These are phyloP conservation scores for Claviceps maximensis DNA, from an alignment of 2,329 filamentous ascomycete species.

Conservation along the genomic window DNA sequence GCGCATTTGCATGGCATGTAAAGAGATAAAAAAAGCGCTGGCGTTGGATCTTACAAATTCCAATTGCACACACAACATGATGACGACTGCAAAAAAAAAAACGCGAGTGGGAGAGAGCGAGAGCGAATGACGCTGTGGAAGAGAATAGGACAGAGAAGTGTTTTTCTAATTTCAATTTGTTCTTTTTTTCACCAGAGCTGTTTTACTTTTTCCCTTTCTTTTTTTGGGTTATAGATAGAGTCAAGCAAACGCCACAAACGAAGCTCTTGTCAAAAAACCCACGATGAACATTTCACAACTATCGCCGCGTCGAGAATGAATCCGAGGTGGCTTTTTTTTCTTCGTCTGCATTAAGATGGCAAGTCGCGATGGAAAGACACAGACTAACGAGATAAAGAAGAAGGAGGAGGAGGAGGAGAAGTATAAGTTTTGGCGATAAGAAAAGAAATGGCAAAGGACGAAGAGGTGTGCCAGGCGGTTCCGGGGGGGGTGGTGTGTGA, in stretches of 20 bases:
- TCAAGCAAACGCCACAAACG: neutral
- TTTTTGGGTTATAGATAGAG: conserved; percentile 14
- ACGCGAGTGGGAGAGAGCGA: conserved; percentile 10
- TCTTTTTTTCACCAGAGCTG: conserved; percentile 9
- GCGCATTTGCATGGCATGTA: conserved; percentile 24
- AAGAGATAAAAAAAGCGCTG: conserved; percentile 14
- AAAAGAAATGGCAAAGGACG: neutral
- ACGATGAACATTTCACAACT: neutral
- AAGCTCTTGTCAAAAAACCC: neutral
- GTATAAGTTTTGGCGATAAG: conserved; percentile 5
- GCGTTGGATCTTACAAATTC: conserved; percentile 21
- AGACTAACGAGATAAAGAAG: conserved; percentile 2
- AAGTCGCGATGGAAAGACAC: conserved; percentile 7
- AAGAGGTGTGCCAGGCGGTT: no score
- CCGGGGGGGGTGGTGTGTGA: no score
- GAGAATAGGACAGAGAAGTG: conserved; percentile 2
- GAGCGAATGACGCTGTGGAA: neutral
- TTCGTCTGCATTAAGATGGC: neutral
- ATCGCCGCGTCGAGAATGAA: neutral
- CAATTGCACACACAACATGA: conserved; percentile 16
- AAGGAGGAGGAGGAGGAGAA: neutral
- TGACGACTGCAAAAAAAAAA: conserved; percentile 13
- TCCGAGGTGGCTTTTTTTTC: neutral
- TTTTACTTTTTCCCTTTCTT: conserved; percentile 3
- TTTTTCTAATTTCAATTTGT: conserved; percentile 11